These are phyloP conservation scores for Kickxella alabastrina DNA, from an alignment of 192 early-diverging fungal genomes.

Conservation along the genomic window DNA sequence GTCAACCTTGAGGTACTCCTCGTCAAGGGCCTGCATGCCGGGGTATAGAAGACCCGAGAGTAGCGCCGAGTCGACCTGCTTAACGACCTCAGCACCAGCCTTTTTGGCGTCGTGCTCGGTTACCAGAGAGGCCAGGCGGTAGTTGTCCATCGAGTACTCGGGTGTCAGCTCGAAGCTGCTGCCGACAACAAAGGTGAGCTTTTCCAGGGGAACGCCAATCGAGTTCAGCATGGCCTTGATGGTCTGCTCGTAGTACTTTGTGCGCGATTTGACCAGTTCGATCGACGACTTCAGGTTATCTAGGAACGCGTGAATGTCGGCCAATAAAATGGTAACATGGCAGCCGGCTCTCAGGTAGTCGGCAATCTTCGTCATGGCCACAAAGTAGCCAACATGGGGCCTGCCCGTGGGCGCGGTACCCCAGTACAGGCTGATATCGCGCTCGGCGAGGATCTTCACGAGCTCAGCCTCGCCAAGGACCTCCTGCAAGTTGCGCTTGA, in stretches of 20 bases:
- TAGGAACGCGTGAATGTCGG: constrained; percentile 96
- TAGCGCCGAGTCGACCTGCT: constrained; percentile 84
- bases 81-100: constrained; percentile 97
- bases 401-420: constrained; percentile 95
- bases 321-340: constrained; percentile 86
- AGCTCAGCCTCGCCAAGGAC: constrained; percentile 86
- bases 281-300: constrained; percentile 98
- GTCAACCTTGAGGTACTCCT: constrained; percentile 93
- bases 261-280: constrained; percentile 81
- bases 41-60: constrained; percentile 97
- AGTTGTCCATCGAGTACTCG: constrained; percentile 90
- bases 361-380: constrained; percentile 95
- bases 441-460: constrained; percentile 75
- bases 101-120: constrained; percentile 97
- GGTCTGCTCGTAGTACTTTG: constrained; percentile 88
- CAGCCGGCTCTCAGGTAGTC: constrained; percentile 91
- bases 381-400: constrained; percentile 97
- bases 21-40: constrained; percentile 94
- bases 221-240: constrained; percentile 85
- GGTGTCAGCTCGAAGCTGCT: constrained; percentile 83
- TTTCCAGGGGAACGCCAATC: constrained; percentile 92
- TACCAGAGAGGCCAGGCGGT: constrained; percentile 76
- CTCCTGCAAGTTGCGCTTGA: constrained; percentile 92
- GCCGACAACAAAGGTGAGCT: constrained; percentile 87
- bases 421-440: constrained; percentile 95